Percentiles rank a stretch among this genome's conserved stretches.
Evolutionary conservation across 306 rosid genomes (phyloP).

Genomic region (Senna siamea): DNA sequence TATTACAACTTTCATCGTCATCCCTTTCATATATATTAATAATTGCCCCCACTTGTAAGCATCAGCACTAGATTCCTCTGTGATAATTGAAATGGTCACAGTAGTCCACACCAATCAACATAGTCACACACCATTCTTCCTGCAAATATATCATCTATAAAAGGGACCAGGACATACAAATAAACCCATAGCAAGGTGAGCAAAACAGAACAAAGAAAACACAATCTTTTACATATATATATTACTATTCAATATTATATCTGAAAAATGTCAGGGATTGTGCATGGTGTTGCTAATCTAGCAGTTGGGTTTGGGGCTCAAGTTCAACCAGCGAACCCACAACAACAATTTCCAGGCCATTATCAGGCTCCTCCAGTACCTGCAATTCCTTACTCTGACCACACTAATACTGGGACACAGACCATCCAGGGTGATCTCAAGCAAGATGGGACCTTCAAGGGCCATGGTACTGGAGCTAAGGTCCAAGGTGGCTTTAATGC

Average conservation of each 20-base stretch:
- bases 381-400: not conserved
- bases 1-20: too few relatives aligned
- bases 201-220: not conserved
- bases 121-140: not conserved
- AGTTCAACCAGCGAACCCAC: not conserved
- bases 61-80: not conserved
- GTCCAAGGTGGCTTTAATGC: not conserved
- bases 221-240: not conserved
- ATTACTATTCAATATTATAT: not conserved
- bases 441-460: slow-evolving; percentile 21
- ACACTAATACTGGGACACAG: not conserved
- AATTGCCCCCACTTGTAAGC: not conserved
- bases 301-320: not conserved
- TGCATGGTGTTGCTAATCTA: slow-evolving; percentile 8
- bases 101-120: too few relatives aligned
- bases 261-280: not conserved
- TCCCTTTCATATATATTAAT: too few relatives aligned
- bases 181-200: not conserved
- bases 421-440: slow-evolving; percentile 5
- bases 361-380: too few relatives aligned
- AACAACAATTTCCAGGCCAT: too few relatives aligned
- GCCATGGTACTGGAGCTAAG: slow-evolving; percentile 9
- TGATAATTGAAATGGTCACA: not conserved
- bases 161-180: not conserved
- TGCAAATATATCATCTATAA: not conserved